Evolutionary conservation across 1,284 basidiomycete genomes (phyloP), one percentile per base, ranked within the genome.

Genomic region (Gymnopus androsaceus): DNA sequence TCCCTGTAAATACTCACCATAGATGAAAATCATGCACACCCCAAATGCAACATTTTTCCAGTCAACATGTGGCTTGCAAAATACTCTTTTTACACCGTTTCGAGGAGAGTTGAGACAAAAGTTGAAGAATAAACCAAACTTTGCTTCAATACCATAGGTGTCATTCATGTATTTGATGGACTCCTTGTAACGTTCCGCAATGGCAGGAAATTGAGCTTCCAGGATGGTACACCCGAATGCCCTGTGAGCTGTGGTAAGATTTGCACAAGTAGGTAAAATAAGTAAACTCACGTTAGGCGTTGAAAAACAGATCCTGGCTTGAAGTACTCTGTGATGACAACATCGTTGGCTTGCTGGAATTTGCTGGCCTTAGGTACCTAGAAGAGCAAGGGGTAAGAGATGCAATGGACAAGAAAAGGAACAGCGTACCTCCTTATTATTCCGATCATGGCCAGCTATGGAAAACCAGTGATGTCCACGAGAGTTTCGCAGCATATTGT

Each of bases 1-100:
- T 21, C 12, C 12, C 44, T 9, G 47, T 30, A 47, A 25, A 51
- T 36, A 1, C 47, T 14, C 36, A 57, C 34, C 44, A 37, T 51
- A 58, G 4, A 68, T 53, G 21, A 65, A 59, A 0, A 70, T 37
- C 0, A 62, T 57, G 38, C 69, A 71, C 0, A 70, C 59, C 8
- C 66, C 66, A 11, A 70, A 67, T 69, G 64, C 64, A 69, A 34
- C 64, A 69, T 0, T 65, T 47, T 0, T 66, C 68, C 55, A 71
- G 69, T 2, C 57, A 44, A n/a, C n/a, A n/a, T n/a, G n/a, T n/a
- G n/a, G n/a, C n/a, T n/a, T n/a, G n/a, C n/a, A n/a, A 0, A 28
- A 30, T 7, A 48, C 28, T 17, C 46, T 21, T 33, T 48, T 34
- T 15, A 33, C n/a, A 4, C 46, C 28, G 4, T 17, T 7, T 15